These are phyloP conservation scores for Dalbergia cochinchinensis DNA, from an alignment of 306 rosid species.

Conservation along the genomic window DNA sequence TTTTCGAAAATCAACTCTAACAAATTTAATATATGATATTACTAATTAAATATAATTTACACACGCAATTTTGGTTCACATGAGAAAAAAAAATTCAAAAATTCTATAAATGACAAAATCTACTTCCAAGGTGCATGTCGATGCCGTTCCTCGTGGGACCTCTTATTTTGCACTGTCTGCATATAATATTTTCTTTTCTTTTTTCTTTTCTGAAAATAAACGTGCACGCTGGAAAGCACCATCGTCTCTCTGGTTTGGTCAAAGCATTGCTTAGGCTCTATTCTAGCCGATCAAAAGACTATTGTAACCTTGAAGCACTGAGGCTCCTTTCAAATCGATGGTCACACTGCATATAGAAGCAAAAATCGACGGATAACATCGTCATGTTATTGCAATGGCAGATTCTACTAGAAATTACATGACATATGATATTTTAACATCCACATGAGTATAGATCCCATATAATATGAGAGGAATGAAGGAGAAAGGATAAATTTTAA, in stretches of 20 bases:
- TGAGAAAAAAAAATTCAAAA: background rate
- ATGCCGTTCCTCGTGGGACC: constrained; percentile 34
- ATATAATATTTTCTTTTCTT: background rate
- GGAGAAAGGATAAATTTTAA: too few relatives aligned
- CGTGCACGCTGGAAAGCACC: background rate
- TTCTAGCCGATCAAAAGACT: background rate
- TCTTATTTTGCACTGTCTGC: background rate
- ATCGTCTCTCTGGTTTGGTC: background rate
- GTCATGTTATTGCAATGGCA: background rate
- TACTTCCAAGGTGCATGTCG: background rate
- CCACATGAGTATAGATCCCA: too few relatives aligned
- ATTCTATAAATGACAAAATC: constrained; percentile 27
- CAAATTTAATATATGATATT: background rate
- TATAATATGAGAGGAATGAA: too few relatives aligned
- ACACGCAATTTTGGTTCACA: background rate
- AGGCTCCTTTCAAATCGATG: too few relatives aligned
- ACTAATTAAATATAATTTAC: too few relatives aligned
- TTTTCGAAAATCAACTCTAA: background rate
- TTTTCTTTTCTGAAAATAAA: background rate
- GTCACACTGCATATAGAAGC: background rate
- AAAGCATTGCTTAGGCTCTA: background rate
- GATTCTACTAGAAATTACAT: background rate
- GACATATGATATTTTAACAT: too few relatives aligned
- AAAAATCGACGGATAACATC: background rate
- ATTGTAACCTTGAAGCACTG: background rate